Base-by-base conservation (phyloP, 2,329 filamentous ascomycete genomes). In the Ophiostoma himal-ulmi region DNA sequence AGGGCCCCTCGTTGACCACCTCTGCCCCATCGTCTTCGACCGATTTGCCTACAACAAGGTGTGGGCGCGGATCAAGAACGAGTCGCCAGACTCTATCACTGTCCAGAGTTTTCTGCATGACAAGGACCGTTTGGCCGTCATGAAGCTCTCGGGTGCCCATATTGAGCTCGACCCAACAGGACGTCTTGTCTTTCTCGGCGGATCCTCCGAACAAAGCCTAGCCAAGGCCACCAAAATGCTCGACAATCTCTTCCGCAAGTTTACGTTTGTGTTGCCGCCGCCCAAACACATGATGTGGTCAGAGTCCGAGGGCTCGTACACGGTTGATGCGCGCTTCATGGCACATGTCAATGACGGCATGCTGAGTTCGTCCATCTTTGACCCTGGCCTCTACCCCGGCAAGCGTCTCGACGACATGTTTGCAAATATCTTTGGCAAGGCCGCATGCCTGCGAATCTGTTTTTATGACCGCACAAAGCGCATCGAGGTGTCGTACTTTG, bases 361-460 rank as follows among this genome's bases (percentile, higher is more conserved):
- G 41, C 71, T 75, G 2, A 73, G 72, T 0, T 77, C 77, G 14
- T 77, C 76, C 26, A 73, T 79, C 17, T 69, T 78, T 14, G 77
- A 79, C 67, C 74, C 75, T 1, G 48, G 70, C 26, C 71, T 52
- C 36, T 70, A 75, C 52, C 37, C 69, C 0, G 71, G 70, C 1
- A 44, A 54, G 1, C 14, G 52, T 0, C 70, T 75, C 36, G 57
- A 65, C 0, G 2, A 14, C 6, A 36, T 71, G 4, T 77, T 77
- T 65, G 36, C 69, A 14, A 57, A 48, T 5, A 48, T 77, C 17
- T 76, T 76, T 62, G 48, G 69, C 8, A 69, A 72, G 26, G 75
- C 73, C 0, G 74, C 72, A 1, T 76, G 75, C 7, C 75, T 78
- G 5, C 75, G 77, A 0, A 74, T 77, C 41, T 78, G 77, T 65